Conservation (phyloP, 1,284 basidiomycete genomes). For the Ustilago hordei region DNA sequence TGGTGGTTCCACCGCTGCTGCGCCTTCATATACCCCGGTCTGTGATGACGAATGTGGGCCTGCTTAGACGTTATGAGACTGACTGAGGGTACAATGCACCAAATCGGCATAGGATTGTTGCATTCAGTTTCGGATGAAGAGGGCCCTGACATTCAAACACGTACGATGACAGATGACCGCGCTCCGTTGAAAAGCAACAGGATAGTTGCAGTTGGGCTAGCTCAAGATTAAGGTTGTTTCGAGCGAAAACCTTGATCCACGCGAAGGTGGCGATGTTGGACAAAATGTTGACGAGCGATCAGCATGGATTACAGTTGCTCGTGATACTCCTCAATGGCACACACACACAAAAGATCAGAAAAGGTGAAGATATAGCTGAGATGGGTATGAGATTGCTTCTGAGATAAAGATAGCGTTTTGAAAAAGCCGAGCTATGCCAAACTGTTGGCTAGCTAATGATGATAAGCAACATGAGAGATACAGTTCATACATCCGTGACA, state of each 20-base stretch:
- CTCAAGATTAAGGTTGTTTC: neutral
- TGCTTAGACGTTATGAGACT: neutral
- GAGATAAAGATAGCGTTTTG: conserved; percentile 13
- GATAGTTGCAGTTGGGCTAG: neutral
- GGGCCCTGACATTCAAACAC: neutral
- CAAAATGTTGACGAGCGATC: neutral
- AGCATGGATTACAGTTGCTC: neutral
- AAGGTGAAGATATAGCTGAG: neutral
- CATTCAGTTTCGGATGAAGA: neutral
- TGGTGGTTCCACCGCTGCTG: neutral
- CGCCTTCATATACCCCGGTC: too few relatives aligned
- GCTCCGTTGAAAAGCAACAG: neutral
- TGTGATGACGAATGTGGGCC: conserved; percentile 1
- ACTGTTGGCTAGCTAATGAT: conserved; percentile 1
- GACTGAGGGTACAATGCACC: neutral
- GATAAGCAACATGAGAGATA: conserved; percentile 13
- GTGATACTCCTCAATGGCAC: neutral
- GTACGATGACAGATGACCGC: neutral
- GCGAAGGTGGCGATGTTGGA: neutral
- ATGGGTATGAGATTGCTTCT: conserved; percentile 37
- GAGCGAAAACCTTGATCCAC: neutral
- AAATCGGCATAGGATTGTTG: neutral
- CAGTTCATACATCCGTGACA: conserved; percentile 37
- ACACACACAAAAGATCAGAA: neutral
- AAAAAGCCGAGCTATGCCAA: conserved; percentile 1